A percentile compares a stretch with the other conserved stretches of the same genome.
phyloP scores from a whole-genome alignment of 495 filamentous ascomycete species.

The Penicillium psychrofluorescens region DNA sequence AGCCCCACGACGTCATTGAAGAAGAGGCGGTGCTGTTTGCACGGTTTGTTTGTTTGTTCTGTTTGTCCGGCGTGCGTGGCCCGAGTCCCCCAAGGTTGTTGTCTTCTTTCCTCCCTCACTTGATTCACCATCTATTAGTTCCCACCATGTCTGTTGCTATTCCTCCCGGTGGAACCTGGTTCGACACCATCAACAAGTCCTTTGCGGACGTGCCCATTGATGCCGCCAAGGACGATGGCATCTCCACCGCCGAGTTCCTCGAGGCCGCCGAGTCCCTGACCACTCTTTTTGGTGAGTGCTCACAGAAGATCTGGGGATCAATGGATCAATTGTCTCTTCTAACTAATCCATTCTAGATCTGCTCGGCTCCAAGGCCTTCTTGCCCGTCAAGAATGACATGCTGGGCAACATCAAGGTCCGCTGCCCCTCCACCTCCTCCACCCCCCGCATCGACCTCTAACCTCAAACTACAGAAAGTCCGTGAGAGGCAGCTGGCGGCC shows the following conservation, averaged over 20 bases:
- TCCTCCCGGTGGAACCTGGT: conserved; percentile 67
- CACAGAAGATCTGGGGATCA: conserved; percentile 4
- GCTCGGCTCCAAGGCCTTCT: conserved; percentile 76
- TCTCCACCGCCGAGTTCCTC: conserved; percentile 81
- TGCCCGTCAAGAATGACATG: conserved; percentile 84
- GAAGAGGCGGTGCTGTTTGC: neutral
- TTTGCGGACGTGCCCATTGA: conserved; percentile 78
- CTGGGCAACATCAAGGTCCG: conserved; percentile 82
- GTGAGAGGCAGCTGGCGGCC: conserved; percentile 69
- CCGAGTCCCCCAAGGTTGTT: neutral
- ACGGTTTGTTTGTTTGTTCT: conserved; percentile 8
- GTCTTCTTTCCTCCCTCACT: too few relatives aligned
- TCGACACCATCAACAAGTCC: conserved; percentile 73
- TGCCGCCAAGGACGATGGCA: conserved; percentile 61
- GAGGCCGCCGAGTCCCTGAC: conserved; percentile 82
- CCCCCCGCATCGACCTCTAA: conserved; percentile 5
- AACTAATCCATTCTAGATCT: conserved; percentile 46
- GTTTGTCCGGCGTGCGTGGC: conserved; percentile 17
- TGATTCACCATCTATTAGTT: neutral
- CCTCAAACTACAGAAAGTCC: conserved; percentile 67
- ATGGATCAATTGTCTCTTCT: neutral
- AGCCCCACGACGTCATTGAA: conserved; percentile 24
- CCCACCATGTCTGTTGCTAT: conserved; percentile 5
- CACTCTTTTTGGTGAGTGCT: conserved; percentile 69
- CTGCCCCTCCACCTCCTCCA: conserved; percentile 4